These are phyloP conservation scores for Tetracentron sinense DNA, from an alignment of 164 flowering plant species.

Conservation along the genomic window DNA sequence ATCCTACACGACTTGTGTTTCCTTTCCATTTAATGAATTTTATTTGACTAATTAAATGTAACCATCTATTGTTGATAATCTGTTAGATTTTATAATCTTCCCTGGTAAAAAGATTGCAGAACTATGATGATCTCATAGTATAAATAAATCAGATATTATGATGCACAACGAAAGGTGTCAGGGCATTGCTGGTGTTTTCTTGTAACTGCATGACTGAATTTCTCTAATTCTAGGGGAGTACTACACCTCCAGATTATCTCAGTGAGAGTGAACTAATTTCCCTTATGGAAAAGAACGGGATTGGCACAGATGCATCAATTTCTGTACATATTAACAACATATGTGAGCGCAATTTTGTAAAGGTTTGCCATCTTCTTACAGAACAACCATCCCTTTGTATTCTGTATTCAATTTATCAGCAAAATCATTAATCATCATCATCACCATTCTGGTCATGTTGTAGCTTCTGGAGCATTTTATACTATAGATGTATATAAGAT, in stretches of 20 bases:
- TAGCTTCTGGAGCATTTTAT: conserved; percentile 5
- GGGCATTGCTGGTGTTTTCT: background rate
- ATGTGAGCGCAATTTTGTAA: conserved; percentile 91
- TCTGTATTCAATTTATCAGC: background rate
- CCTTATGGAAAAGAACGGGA: conserved; percentile 93
- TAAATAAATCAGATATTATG: background rate
- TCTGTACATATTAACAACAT: conserved; percentile 94
- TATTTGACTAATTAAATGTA: background rate
- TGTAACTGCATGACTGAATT: conserved; percentile 3
- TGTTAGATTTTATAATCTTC: background rate
- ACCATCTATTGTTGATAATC: background rate
- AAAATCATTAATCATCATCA: background rate
- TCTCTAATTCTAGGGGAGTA: conserved; percentile 51
- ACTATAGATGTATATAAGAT: background rate
- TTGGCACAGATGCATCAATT: conserved; percentile 98
- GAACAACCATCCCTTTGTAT: background rate
- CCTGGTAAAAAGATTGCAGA: too few relatives aligned
- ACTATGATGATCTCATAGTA: too few relatives aligned
- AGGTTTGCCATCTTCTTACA: conserved; percentile 39
- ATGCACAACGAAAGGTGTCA: background rate
- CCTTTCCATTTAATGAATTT: background rate
- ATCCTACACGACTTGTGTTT: background rate
- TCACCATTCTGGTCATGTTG: background rate
- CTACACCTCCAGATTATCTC: conserved; percentile 86
- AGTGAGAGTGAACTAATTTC: conserved; percentile 96